Evolutionary conservation across 2,329 filamentous ascomycete species (phyloP), one percentile per base, ranked within the genome.

Genomic region (Byssochlamys sp.): DNA sequence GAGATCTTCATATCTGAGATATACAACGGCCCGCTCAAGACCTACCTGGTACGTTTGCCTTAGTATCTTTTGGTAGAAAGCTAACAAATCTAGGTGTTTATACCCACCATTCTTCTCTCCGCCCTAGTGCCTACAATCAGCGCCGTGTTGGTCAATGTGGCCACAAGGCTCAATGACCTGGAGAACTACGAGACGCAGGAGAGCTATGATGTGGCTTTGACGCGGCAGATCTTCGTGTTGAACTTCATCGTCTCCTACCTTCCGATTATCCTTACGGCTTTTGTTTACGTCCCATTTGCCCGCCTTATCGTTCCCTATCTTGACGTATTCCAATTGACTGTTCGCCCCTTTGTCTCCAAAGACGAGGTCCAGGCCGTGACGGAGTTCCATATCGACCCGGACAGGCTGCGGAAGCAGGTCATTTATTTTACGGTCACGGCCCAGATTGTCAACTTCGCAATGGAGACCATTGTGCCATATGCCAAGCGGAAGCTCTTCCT

Each of bases 171-270:
- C 26, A 97, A 89, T 0, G 81, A 90, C 27, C 85, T 86, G 65
- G 94, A 99, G 69, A 99, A 99, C 69, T 96, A 97, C 71, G 89
- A 94, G 67, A 97, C 90, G 0, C 83, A 88, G 57, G 88, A 91
- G 62, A 86, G 85, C 2, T 88, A 96, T 67, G 85, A 95, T 61
- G 84, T 87, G 26, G 89, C 91, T 2, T 81, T 97, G 69, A 90
- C 94, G 0, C 87, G 89, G 61, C 99, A 99, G 77, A 87, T 96
- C 54, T 97, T 99, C 67, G 86, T 97, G n/a, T 83, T 97, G 65
- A 96, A 97, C 77, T 96, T 97, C 74, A 92, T 97, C 73, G 96
- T 91, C 4, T 96, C 91, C 0, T 97, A 96, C 71, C 85, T 95
- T 57, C 89, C 90, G 1, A 85, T 95, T 19, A 87, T 95, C 69